Evolutionary conservation across 768 basidiomycete genomes (phyloP), one percentile per base, ranked within the genome.

Genomic region (Ramaria sp.): DNA sequence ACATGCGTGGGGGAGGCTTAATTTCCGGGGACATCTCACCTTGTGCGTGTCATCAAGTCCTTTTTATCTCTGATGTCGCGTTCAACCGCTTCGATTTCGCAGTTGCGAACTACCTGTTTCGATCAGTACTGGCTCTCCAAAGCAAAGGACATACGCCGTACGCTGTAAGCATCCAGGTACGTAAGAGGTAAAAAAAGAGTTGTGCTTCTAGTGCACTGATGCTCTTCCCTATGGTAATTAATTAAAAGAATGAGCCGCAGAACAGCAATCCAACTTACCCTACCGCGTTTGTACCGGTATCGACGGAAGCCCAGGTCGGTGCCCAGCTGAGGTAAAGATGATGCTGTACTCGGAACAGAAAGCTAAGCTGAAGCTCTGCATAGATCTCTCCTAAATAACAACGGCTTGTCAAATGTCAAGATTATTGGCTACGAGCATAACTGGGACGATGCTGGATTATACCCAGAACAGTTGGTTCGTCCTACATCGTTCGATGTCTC

Each of bases 101-200:
- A 89, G 86, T 84, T 68, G 78, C 85, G 0, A 79, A 73, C 15
- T 88, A 89, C 62, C 76, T 88, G 9, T 65, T 88, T 22, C 87
- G 86, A 65, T 72, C 77, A n/a, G 71, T 88, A 12, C 84, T 86
- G 61, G 85, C 82, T 3, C 85, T 85, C 66, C 69, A 75, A 50
- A 73, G 57, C 56, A 67, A 85, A 60, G 83, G 84, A 0, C 74
- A 85, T 49, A 62, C 67, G 1, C 62, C 81, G 13, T 86, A 81
- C 56, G 84, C 83, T 0, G 76, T 89, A 42, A 71, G 74, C 0
- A 78, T 84, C 42, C 73, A 76, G 70, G 74, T 73, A 27, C n/a
- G n/a, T n/a, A n/a, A n/a, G n/a, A n/a, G n/a, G 32, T 4, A 8
- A 34, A 8, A 34, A 9, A 22, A 8, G 42, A 44, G 25, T 12